phyloP scores from a whole-genome alignment of 192 early-diverging fungal species.

The Backusella parvicylindrica region DNA sequence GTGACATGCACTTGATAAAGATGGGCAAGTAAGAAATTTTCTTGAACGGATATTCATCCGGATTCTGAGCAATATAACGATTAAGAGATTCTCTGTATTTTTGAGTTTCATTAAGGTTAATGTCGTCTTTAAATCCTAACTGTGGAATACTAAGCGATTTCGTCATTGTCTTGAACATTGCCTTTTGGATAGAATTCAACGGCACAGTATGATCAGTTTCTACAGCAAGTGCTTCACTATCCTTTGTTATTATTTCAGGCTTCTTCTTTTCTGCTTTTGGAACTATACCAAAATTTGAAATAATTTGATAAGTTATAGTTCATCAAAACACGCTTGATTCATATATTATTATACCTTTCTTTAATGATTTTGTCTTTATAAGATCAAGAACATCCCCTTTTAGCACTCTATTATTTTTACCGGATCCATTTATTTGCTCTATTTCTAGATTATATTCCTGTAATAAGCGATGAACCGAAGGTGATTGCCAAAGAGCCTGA shows the following conservation, averaged over 20 bases:
- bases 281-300: neutral
- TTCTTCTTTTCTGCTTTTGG: neutral
- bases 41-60: slow-evolving; percentile 47
- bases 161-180: slow-evolving; percentile 99
- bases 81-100: slow-evolving; percentile 71
- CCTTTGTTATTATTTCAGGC: neutral
- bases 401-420: slow-evolving; percentile 78
- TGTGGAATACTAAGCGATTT: slow-evolving; percentile 90
- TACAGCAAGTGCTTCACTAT: neutral
- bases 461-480: slow-evolving; percentile 87
- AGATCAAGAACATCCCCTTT: slow-evolving; percentile 85
- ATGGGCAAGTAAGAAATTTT: slow-evolving; percentile 96
- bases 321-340: neutral
- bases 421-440: slow-evolving; percentile 66
- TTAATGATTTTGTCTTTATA: slow-evolving; percentile 12
- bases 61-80: slow-evolving; percentile 44
- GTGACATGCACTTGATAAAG: slow-evolving; percentile 87
- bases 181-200: slow-evolving; percentile 89
- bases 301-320: neutral
- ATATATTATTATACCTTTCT: slow-evolving; percentile 4
- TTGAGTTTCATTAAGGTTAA: slow-evolving; percentile 70
- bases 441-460: slow-evolving; percentile 80
- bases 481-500: slow-evolving; percentile 63
- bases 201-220: slow-evolving; percentile 37
- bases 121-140: slow-evolving; percentile 92